Evolutionary conservation across 768 basidiomycete species (phyloP), one percentile per base, ranked within the genome.

Genomic region (Lentinula edodes): DNA sequence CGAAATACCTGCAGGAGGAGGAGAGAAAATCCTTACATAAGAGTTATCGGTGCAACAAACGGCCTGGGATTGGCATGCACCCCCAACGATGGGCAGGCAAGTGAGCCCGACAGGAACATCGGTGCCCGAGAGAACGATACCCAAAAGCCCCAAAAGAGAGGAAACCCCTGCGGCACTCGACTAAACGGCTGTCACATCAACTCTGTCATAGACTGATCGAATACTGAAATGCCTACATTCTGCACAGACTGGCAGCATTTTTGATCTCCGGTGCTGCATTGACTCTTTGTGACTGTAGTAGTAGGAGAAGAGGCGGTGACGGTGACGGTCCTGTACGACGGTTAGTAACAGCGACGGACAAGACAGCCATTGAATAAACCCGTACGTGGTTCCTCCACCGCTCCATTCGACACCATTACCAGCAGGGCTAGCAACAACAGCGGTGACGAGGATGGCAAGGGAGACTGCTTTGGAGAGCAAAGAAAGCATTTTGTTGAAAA

Each of bases 21-120:
- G 10, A 23, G n/a, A 8, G 59, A 56, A 59, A 45, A 43, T 32
- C 68, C 74, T 68, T 62, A 78, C 76, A 66, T 74, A 74, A 61
- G 43, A 64, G 68, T 75, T 76, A 61, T 71, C 66, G 50, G 68
- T 62, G 71, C 76, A 78, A 72, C 76, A 78, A 6, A 76, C 73
- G 18, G 73, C 67, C 60, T 75, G 71, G 18, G 69, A 67, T 61
- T 66, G 58, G 70, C 73, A 72, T 42, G 70, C 69, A 8, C 71
- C 71, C 6, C 69, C 67, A 36, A 66, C 53, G 36, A 78, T 35
- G 15, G 76, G 69, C 1, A 62, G 64, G 64, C 80, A 82, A 5
- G 52, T 68, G 16, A 72, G 0, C 34, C 78, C 78, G 8, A 72
- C 67, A 65, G 71, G 69, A 38, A 63, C 70, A 43, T 66, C 70